Evolutionary conservation across 2,329 filamentous ascomycete genomes (phyloP).

Genomic region (Pleoardoris graminearum): DNA sequence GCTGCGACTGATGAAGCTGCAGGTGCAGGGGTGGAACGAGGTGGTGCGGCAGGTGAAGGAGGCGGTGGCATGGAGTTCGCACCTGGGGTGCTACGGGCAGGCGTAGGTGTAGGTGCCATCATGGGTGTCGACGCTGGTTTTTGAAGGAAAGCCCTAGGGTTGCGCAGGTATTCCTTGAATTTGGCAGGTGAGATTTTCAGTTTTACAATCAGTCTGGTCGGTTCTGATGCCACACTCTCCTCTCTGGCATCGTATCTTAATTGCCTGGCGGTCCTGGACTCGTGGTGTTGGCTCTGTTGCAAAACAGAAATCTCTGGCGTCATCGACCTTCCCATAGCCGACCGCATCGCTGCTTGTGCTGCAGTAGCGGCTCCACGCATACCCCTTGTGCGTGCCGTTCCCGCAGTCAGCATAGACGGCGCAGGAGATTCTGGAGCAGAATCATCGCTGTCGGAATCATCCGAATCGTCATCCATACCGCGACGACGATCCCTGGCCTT

Average conservation of each 20-base stretch:
- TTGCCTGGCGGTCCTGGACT: conserved; percentile 69
- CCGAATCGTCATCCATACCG: conserved; percentile 73
- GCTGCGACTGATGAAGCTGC: conserved; percentile 28
- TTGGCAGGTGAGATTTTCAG: conserved; percentile 74
- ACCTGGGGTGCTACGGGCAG: conserved; percentile 55
- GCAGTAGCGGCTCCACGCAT: conserved; percentile 87
- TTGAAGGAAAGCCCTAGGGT: conserved; percentile 50
- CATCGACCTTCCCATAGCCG: conserved; percentile 76
- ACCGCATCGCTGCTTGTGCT: conserved; percentile 82
- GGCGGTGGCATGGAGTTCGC: conserved; percentile 61
- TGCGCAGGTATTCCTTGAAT: conserved; percentile 67
- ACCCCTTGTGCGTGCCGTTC: conserved; percentile 81
- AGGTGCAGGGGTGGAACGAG: conserved; percentile 36
- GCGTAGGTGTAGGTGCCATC: conserved; percentile 52
- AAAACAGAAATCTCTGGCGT: conserved; percentile 76
- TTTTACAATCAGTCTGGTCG: conserved; percentile 67
- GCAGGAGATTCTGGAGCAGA: conserved; percentile 85
- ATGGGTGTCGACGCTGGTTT: conserved; percentile 50
- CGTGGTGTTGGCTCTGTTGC: conserved; percentile 66
- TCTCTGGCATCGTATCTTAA: conserved; percentile 69
- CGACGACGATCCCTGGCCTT: conserved; percentile 58
- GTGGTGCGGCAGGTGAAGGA: conserved; percentile 49
- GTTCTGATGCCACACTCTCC: conserved; percentile 71
- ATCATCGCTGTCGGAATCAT: conserved; percentile 90
- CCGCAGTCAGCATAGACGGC: conserved; percentile 66